These are phyloP conservation scores for Austropuccinia psidii DNA, from an alignment of 1,284 basidiomycete species.

Conservation along the genomic window DNA sequence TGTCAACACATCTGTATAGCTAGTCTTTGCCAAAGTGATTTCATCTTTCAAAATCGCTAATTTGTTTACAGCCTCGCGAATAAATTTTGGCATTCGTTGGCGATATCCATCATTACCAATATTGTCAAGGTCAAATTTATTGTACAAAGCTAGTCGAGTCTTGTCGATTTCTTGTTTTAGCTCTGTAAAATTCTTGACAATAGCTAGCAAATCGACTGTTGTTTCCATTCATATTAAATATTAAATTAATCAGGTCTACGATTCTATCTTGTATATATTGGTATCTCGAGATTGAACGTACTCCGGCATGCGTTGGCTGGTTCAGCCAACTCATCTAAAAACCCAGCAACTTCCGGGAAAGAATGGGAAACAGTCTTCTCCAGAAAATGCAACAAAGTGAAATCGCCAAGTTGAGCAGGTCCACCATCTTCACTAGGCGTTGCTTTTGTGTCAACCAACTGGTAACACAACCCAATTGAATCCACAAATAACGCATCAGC, in stretches of 20 bases:
- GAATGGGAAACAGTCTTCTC: constrained; percentile 80
- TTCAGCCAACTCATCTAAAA: constrained; percentile 77
- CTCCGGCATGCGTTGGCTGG: constrained; percentile 90
- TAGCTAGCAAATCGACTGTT: constrained; percentile 57
- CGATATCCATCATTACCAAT: constrained; percentile 63
- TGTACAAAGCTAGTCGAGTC: constrained; percentile 67
- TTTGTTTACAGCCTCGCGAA: constrained; percentile 62
- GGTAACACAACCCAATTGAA: background rate
- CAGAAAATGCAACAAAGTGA: constrained; percentile 88
- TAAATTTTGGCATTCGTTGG: constrained; percentile 80
- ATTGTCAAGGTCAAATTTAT: constrained; percentile 60
- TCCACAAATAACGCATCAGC: background rate
- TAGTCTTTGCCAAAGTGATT: constrained; percentile 70
- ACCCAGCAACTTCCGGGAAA: constrained; percentile 78
- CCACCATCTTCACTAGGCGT: constrained; percentile 29
- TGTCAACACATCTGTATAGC: constrained; percentile 69
- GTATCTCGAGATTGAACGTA: constrained; percentile 47
- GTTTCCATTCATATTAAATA: constrained; percentile 38
- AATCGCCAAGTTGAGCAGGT: constrained; percentile 60
- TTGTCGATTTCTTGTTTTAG: constrained; percentile 69
- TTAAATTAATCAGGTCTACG: constrained; percentile 47
- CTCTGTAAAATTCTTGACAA: constrained; percentile 63
- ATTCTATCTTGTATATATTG: constrained; percentile 48
- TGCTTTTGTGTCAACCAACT: constrained; percentile 97
- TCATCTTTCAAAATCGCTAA: constrained; percentile 75